Base-by-base conservation (phyloP, 2,329 filamentous ascomycete genomes). In the Fusarium sp. region DNA sequence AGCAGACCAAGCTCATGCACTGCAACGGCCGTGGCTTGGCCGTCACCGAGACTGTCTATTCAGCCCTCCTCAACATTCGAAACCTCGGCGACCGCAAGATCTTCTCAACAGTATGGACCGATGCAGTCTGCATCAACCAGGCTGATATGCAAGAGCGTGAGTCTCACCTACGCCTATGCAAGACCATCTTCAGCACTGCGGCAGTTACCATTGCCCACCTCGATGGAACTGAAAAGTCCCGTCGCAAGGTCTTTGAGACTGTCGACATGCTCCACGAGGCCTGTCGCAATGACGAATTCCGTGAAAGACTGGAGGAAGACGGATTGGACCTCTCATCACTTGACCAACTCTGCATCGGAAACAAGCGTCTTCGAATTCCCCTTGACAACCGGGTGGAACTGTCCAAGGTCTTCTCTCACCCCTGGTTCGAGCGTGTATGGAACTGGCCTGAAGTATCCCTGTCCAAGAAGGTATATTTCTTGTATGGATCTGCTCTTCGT, bases 381-480 rank as follows among this genome's bases (percentile, higher is more conserved):
- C 31, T 59, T 13, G 57, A 59, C 29, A 53, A 59, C 44, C 57
- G 57, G 4, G 44, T 59, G 23, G 57, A 59, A 18, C 16, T 59
- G 23, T 59, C 57, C 57, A 59, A 59, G 31, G 57, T 59, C 42
- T 59, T 59, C 9, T 59, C 57, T 16, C 42, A 59, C 31, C 57
- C 57, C 16, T 59, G 57, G 57, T 59, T 59, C 20, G 57, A 59
- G 6, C 57, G 57, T 40, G 33, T 59, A 8, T 59, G 57, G 57
- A 59, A 59, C 57, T 59, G 57, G 57, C 57, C 57, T 20, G 57
- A 59, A 23, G 44, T 59, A n/a, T 59, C 57, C 16, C 57, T 59
- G n/a, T 59, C 57, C 44, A 59, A 59, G 57, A 59, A 59, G 33
- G 57, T 59, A 2, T 59, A 59, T 23, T 59, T 59, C 57, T 10